Base-by-base conservation (phyloP, 2,329 filamentous ascomycete species). In the Cadophora sp. region DNA sequence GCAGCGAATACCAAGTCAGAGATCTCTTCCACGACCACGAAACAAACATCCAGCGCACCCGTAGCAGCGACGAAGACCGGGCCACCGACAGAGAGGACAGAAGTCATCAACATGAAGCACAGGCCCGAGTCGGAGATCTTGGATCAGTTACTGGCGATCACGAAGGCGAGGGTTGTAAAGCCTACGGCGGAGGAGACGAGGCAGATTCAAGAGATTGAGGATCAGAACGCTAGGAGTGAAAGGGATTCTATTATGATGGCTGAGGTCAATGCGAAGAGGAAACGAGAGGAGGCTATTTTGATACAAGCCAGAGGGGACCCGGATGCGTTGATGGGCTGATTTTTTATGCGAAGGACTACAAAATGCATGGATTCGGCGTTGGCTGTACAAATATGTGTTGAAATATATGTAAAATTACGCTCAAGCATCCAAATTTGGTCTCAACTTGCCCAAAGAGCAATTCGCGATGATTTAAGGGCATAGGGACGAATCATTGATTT, bases 81-180 rank as follows among this genome's bases (percentile, higher is more conserved):
- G 7, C 74, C 80, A 14, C 83, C 86, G 1, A 80, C 79, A 43
- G 77, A 82, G 60, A 86, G 89, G 79, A 83, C 80, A 61, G 79
- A 82, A 58, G 70, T 68, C 1, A 85, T 91, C 73, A 84, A 90
- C 72, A 91, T 94, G 85, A 89, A 89, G 77, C 79, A 86, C 75
- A 83, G 86, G 73, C 82, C 83, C 68, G 89, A 88, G 53, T 81
- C 83, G 3, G 82, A 87, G 43, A 94, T 94, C 69, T 80, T 93
- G 22, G 79, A 84, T 60, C 83, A 87, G 67, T 83, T 94, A 64
- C 77, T 93, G 48, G 80, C 81, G 67, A 83, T 88, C 78, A 92
- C 90, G 24, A 85, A 86, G 24, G 91, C 90, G 11, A 79, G 81
- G 29, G 77, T 81, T 27, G 77, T 94, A 1, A 75, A 84, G 69